Conservation (phyloP, 2,329 filamentous ascomycete genomes). For the Xylariales sp. region DNA sequence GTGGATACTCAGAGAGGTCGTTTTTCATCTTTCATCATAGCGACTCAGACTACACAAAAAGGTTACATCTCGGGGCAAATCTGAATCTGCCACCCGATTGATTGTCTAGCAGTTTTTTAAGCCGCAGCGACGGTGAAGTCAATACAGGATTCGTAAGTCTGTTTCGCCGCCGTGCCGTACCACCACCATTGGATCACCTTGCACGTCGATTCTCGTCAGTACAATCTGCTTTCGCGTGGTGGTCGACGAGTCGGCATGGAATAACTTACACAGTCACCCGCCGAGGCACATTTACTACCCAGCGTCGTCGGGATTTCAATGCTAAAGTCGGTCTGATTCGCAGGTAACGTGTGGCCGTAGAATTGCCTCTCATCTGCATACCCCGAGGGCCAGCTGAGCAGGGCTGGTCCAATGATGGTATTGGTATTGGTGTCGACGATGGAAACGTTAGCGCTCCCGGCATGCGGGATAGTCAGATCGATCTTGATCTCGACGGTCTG, state of each 20-base stretch:
- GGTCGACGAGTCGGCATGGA: background rate
- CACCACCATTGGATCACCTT: conserved; percentile 51
- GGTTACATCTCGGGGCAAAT: conserved; percentile 13
- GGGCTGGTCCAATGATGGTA: conserved; percentile 51
- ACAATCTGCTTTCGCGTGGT: background rate
- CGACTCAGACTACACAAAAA: conserved; percentile 21
- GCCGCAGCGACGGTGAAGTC: conserved; percentile 45
- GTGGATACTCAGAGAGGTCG: conserved; percentile 17
- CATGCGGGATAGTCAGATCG: conserved; percentile 59
- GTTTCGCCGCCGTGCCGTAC: conserved; percentile 48
- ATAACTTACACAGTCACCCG: conserved; percentile 47
- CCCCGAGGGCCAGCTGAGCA: conserved; percentile 46
- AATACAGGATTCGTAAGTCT: conserved; percentile 48
- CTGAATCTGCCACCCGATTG: background rate
- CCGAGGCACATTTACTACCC: conserved; percentile 42
- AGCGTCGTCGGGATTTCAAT: conserved; percentile 47
- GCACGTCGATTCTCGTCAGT: conserved; percentile 15
- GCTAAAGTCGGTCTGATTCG: conserved; percentile 48
- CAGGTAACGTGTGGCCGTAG: conserved; percentile 44
- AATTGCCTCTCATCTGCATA: conserved; percentile 48
- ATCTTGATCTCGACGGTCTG: conserved; percentile 57
- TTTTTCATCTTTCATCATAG: conserved; percentile 22
- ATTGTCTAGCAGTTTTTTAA: conserved; percentile 20
- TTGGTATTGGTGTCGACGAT: conserved; percentile 59
- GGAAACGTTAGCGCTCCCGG: conserved; percentile 60